A percentile compares a stretch with the other conserved stretches of the same genome.
Conservation (phyloP, 768 basidiomycete genomes). For the Obba rivulosa region DNA sequence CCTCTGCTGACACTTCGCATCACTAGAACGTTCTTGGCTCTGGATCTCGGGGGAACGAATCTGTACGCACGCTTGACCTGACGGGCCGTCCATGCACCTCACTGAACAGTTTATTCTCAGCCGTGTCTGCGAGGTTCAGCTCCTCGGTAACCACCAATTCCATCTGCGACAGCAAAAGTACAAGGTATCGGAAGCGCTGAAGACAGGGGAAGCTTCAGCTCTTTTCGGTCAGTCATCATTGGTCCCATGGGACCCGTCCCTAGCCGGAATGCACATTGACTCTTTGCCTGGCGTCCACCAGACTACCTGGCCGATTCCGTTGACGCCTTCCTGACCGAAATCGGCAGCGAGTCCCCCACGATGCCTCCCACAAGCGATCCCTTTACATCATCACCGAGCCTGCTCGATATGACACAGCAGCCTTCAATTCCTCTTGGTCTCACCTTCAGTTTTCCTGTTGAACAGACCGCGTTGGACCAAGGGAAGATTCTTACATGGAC, state of each 20-base stretch:
- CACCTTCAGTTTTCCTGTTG: constrained; percentile 97
- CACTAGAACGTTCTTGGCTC: constrained; percentile 84
- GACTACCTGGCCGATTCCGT: constrained; percentile 98
- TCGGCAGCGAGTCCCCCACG: constrained; percentile 8
- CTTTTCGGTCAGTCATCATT: constrained; percentile 64
- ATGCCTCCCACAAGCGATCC: constrained; percentile 16
- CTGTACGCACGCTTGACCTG: constrained; percentile 63
- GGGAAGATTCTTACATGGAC: constrained; percentile 94
- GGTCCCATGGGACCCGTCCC: neutral
- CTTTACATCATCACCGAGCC: constrained; percentile 14
- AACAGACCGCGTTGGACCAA: constrained; percentile 87
- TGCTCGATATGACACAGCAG: constrained; percentile 21
- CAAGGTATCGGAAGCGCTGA: constrained; percentile 89
- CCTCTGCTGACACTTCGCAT: neutral
- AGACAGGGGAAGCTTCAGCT: constrained; percentile 83
- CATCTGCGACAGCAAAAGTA: constrained; percentile 92
- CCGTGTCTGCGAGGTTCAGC: constrained; percentile 89
- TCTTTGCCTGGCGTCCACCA: constrained; percentile 23
- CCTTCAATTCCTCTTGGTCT: constrained; percentile 66
- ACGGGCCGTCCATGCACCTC: neutral
- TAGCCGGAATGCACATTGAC: neutral
- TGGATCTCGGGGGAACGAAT: constrained; percentile 97
- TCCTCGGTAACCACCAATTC: constrained; percentile 90
- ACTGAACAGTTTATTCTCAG: constrained; percentile 34
- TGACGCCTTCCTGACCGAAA: constrained; percentile 84